These are phyloP conservation scores for Microstegium vimineum DNA, from an alignment of 176 grass and related monocot genomes.

Conservation along the genomic window DNA sequence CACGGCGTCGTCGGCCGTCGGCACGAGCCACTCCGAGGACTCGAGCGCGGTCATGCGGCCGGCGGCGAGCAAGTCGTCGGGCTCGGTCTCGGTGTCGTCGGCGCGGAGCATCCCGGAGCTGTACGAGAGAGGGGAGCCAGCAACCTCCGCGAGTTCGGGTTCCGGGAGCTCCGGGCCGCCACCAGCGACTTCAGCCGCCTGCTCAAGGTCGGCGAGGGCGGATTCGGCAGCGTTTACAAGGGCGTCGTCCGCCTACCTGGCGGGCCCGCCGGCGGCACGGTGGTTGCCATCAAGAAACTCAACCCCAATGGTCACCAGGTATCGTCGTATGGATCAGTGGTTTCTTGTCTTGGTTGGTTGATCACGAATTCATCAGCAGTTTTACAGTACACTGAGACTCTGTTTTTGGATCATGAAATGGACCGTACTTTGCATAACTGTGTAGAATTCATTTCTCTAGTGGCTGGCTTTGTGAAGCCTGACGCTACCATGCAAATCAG, in stretches of 20 bases:
- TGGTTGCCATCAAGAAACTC: conserved; percentile 56
- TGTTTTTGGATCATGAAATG: not conserved
- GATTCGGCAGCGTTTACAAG: conserved; percentile 79
- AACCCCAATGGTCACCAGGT: conserved; percentile 69
- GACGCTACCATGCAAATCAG: not conserved
- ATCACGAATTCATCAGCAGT: not conserved
- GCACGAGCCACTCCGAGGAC: conserved; percentile 29
- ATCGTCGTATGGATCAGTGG: conserved; percentile 9
- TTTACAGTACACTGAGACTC: not conserved
- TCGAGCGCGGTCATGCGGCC: not conserved
- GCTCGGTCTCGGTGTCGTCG: conserved; percentile 51
- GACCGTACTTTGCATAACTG: not conserved
- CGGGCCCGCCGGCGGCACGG: conserved; percentile 42
- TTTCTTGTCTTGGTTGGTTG: not conserved
- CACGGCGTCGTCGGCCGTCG: conserved; percentile 9
- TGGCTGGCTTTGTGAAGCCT: not conserved
- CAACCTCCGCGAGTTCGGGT: conserved; percentile 47
- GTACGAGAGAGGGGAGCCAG: conserved; percentile 53
- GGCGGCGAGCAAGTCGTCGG: conserved; percentile 39
- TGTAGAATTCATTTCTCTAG: not conserved
- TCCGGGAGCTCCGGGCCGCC: conserved; percentile 57
- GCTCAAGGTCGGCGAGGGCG: conserved; percentile 76
- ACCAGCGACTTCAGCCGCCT: conserved; percentile 69
- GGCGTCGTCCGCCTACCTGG: conserved; percentile 43
- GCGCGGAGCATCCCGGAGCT: conserved; percentile 65